Base-by-base conservation (phyloP, 805 yeast genomes). In the Yarrowia hollandica region DNA sequence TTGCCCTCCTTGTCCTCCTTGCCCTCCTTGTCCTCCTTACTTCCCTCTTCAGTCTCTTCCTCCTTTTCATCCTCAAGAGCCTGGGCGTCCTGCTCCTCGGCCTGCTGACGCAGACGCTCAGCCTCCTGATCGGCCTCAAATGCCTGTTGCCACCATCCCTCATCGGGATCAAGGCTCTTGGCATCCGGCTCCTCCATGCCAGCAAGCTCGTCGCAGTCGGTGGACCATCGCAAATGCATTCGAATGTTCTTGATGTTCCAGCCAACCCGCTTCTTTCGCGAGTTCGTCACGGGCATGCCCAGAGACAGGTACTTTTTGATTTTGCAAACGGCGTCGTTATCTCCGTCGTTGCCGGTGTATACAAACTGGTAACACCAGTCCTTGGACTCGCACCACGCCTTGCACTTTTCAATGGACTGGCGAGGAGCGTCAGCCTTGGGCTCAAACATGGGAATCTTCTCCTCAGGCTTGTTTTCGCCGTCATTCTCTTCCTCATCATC, bases 321-420 rank as follows among this genome's bases (percentile, higher is more conserved):
- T 26, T 37, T 52, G 35, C 58, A 52, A 3, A 15, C 9, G 21
- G 44, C 23, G 7, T 34, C 18, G 6, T 35, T n/a, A n/a, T 37
- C 44, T 3, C 58, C 58, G 11, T 52, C 58, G n/a, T 52, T 15
- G 25, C 58, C 58, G 3, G 35, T 52, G 44, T 35, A 52, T 11
- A 35, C 35, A n/a, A 14, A 52, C 34, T 35, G 44, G 18, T 52
- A 52, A 18, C 58, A 52, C 44, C 44, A 35, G 42, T 52, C 35
- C 25, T 25, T 37, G 31, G 42, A 35, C 25, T 35, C 18, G 18
- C 58, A 52, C 58, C 58, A 52, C 1, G 22, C 44, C 35, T 52
- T 25, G 26, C 58, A 52, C 33, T 35, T 37, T 2, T 25, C 25
- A 3, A 35, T 6, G 8, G 58, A 52, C 44, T 52, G 34, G 23